Base-by-base conservation (phyloP, 2,329 filamentous ascomycete species). In the Venturia oleaginea region DNA sequence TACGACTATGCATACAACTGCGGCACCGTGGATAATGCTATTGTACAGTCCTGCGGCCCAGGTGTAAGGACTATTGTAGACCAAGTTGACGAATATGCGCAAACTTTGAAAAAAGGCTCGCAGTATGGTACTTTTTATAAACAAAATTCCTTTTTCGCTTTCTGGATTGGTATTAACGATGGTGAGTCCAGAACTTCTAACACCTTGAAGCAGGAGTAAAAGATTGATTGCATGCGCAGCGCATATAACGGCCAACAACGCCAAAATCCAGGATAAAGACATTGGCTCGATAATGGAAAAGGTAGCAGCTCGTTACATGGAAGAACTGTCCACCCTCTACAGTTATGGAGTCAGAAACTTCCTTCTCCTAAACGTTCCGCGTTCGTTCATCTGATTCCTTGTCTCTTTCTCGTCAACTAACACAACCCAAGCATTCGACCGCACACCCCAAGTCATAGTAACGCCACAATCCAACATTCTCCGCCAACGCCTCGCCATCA, bases 81-180 rank as follows among this genome's bases (percentile, higher is more conserved):
- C 13, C 51, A 57, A 27, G 51, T 57, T 15, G 30, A 2, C 27
- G 22, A 57, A 3, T 57, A 6, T 7, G 51, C 15, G 15, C 15
- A 32, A 27, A 57, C 30, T 19, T n/a, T 34, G 30, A n/a, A n/a
- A 4, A 57, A 57, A 10, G 51, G 30, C 13, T 57, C 51, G 15
- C 11, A 34, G 3, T 57, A 57, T 7, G 51, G 15, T 3, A 32
- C 13, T 34, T 57, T 57, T 15, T 57, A 34, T 34, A 15, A 5
- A 34, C 51, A 57, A 57, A 57, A 57, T 30, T 19, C 27, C 27
- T n/a, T 57, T 22, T 17, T 34, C 22, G 51, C 51, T 13, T 34
- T 34, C 30, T 57, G 51, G 51, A 57, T 57, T 22, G 51, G 51
- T 11, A 57, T 57, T 22, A 57, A 57, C 22, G 51, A 57, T n/a